Evolutionary conservation across 192 early-diverging fungal species (phyloP), one percentile per base, ranked within the genome.

Genomic region (Dimargaris cristalligena): DNA sequence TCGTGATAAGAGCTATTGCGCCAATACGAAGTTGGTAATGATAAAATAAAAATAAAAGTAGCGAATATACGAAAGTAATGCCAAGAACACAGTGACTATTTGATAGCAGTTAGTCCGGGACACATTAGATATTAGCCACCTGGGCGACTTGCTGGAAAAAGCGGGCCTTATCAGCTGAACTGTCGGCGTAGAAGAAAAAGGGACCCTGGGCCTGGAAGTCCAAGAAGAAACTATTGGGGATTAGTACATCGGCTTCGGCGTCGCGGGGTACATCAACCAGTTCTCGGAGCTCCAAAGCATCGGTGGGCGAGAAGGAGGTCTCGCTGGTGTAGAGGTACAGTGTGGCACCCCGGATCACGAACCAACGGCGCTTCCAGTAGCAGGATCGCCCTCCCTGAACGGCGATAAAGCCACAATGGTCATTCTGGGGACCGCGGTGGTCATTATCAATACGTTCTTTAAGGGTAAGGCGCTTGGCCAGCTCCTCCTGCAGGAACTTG

Each of bases 291-390:
- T 65, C 70, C 52, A 76, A 57, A 18, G 68, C 61, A 44, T 69
- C 67, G 25, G 71, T 61, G 6, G 72, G 72, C 3, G 62, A 54
- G 28, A 70, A 67, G 22, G 65, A 66, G 28, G 61, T 66, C 55
- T 74, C 72, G 32, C 78, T 78, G 14, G 72, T 63, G 61, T 73
- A 81, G 16, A 79, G 60, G 0, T 66, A 65, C 20, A 81, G 38
- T 25, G 57, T 67, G 41, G 70, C 67, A 25, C 72, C 74, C n/a
- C 70, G 68, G 62, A 81, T 73, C 33, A 69, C 62, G 63, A 80
- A 81, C 62, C 69, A 81, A 10, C 80, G 74, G 41, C 80, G 71
- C 50, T 71, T 76, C 80, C 78, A 81, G 56, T 52, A 52, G 50
- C 25, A 52, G 20, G 50, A 52, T 26, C 13, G 14, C 14, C 50